Base-by-base conservation (phyloP, 805 yeast genomes). In the Candida montana region DNA sequence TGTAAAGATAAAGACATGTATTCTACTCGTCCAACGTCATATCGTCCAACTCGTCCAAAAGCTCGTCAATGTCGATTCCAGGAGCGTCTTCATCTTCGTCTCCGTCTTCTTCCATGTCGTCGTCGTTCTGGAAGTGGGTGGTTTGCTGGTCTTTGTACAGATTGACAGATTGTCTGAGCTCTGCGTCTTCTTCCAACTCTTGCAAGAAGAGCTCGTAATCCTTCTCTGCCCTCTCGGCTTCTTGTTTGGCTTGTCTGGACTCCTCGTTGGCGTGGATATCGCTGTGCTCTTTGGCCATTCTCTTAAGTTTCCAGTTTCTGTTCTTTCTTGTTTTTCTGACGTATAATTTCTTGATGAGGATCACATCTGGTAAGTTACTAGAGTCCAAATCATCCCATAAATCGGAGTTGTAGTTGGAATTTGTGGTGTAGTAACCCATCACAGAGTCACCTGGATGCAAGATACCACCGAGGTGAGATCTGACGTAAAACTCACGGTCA, bases 371-470 rank as follows among this genome's bases (percentile, higher is more conserved):
- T 18, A 81, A 65, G 49, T 81, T 80, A 45, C 72, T 74, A 8
- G 72, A 64, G 49, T 80, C 78, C 44, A 65, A 51, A 40, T 73
- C 78, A 54, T 90, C 97, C 79, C 86, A 90, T 44, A 87, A 66
- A 15, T 83, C 93, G 35, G 87, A 81, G 69, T 93, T 93, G 67
- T 84, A 88, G 63, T 91, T 93, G 36, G 96, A 74, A 59, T 87
- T 89, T 31, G 81, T 71, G 39, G 90, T 68, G 63, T 77, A 91
- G 64, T 90, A 95, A 40, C 99, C 99, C 77, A 91, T 67, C 17
- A 79, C 95, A 12, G 93, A 82, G 62, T 93, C 99, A 53, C 99
- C 99, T 4, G 98, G 95, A 62, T 93, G 97, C 56, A 93, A 72
- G 51, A 93, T 78, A 46, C 83, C 96, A 51, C 99, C 99, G 37